These are phyloP conservation scores for Rhodomyrtus psidioides DNA, from an alignment of 441 rosid species.

Conservation along the genomic window DNA sequence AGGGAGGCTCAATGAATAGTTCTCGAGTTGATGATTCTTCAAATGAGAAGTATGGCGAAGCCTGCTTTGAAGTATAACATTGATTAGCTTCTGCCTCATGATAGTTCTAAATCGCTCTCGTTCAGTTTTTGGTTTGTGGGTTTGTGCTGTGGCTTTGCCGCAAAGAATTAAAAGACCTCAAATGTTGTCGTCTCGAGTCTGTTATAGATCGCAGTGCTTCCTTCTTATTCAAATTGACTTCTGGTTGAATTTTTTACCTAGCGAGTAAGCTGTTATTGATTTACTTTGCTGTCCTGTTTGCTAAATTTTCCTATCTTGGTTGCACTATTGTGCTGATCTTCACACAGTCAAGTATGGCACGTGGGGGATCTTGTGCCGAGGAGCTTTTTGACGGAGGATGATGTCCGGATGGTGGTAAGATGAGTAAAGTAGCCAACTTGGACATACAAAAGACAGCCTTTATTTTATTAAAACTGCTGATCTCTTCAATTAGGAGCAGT, in stretches of 20 bases:
- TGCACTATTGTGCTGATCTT: neutral
- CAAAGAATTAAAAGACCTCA: neutral
- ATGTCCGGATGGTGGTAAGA: neutral
- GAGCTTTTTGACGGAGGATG: neutral
- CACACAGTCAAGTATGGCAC: too few species aligned
- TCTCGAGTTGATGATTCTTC: neutral
- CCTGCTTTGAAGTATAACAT: neutral
- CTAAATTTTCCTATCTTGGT: neutral
- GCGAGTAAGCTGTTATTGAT: neutral
- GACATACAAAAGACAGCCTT: too few species aligned
- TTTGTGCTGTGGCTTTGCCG: neutral
- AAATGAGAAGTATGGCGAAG: neutral
- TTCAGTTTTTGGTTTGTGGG: neutral
- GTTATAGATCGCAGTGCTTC: neutral
- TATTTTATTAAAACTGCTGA: too few species aligned
- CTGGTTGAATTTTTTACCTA: neutral
- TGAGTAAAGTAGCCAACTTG: neutral
- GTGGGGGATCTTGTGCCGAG: neutral
- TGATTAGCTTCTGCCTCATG: fast-evolving
- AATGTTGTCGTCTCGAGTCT: neutral
- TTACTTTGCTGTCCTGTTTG: neutral
- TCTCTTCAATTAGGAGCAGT: neutral
- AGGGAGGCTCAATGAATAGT: neutral
- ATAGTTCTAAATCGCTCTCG: neutral
- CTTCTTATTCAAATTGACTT: neutral